A percentile compares a stretch with the other conserved stretches of the same genome.
Conservation (phyloP, 2,329 filamentous ascomycete genomes). For the Didymella keratinophila region DNA sequence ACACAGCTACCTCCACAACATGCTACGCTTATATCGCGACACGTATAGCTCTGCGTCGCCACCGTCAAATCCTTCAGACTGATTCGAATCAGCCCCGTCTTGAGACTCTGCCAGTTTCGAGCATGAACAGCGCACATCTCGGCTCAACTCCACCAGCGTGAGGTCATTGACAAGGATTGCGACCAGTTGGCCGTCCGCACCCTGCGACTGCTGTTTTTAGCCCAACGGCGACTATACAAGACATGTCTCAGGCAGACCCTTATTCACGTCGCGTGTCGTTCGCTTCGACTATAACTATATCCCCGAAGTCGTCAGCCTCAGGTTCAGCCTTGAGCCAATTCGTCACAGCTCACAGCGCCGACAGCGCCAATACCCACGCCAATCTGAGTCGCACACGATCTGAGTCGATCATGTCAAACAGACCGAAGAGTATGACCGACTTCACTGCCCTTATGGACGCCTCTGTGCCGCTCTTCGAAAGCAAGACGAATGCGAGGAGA, state of each 20-base stretch:
- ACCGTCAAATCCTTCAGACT: background rate
- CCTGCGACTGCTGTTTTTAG: slow-evolving; percentile 26
- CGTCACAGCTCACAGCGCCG: background rate
- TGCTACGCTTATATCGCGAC: slow-evolving; percentile 15
- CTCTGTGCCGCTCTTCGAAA: slow-evolving; percentile 36
- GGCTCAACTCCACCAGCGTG: slow-evolving; percentile 27
- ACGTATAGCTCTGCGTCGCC: slow-evolving; percentile 15
- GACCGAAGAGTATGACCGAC: slow-evolving; percentile 48
- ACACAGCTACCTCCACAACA: slow-evolving; percentile 11
- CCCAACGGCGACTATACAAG: slow-evolving; percentile 17
- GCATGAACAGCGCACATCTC: slow-evolving; percentile 22
- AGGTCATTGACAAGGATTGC: slow-evolving; percentile 49
- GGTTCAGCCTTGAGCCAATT: background rate
- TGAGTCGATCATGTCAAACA: slow-evolving; percentile 14
- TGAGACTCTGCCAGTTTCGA: background rate
- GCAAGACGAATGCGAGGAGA: slow-evolving; percentile 31
- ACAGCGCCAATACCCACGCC: slow-evolving; percentile 6
- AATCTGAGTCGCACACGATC: slow-evolving; percentile 13
- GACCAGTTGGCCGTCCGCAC: slow-evolving; percentile 32
- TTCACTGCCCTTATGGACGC: slow-evolving; percentile 44
- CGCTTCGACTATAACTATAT: slow-evolving; percentile 16
- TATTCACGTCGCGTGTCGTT: slow-evolving; percentile 19
- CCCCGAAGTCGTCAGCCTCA: background rate
- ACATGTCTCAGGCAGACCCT: slow-evolving; percentile 16
- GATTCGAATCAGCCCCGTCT: slow-evolving; percentile 5